phyloP scores from a whole-genome alignment of 1,284 basidiomycete genomes.

The Puccinia hordei region DNA sequence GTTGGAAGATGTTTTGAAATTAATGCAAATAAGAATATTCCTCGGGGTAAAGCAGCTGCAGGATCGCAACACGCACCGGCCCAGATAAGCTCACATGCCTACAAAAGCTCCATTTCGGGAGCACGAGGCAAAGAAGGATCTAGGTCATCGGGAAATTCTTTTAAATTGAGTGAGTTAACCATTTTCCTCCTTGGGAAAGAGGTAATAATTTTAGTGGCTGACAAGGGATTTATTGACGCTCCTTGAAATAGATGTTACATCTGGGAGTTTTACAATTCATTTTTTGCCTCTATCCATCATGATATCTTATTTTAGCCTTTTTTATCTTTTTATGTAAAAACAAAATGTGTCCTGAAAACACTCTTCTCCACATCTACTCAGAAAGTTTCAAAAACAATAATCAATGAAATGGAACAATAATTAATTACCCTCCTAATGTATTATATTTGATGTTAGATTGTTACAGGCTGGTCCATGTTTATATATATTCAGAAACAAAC shows the following conservation, averaged over 20 bases:
- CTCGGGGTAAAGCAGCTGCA: neutral
- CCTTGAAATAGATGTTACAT: neutral
- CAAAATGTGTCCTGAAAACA: no score
- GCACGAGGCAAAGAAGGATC: neutral
- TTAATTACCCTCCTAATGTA: no score
- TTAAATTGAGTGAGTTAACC: neutral
- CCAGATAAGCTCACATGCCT: constrained; percentile 16
- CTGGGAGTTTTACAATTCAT: neutral
- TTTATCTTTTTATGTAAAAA: neutral
- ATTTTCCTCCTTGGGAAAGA: neutral
- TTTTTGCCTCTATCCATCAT: neutral
- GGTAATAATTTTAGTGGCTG: neutral
- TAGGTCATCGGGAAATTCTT: neutral
- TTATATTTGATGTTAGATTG: no score
- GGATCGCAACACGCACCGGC: neutral
- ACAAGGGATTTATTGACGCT: neutral
- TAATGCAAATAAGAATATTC: constrained; percentile 9
- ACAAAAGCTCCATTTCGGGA: constrained; percentile 13
- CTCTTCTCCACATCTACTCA: no score
- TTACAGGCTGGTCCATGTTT: no score
- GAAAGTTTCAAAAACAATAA: no score
- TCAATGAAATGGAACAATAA: no score
- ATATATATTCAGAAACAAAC: no score
- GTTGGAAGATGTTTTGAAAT: constrained; percentile 13
- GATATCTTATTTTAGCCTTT: neutral